A percentile compares a stretch with the other conserved stretches of the same genome.
These are phyloP conservation scores for Suillus variegatus DNA, from an alignment of 768 basidiomycete genomes.

Conservation along the genomic window DNA sequence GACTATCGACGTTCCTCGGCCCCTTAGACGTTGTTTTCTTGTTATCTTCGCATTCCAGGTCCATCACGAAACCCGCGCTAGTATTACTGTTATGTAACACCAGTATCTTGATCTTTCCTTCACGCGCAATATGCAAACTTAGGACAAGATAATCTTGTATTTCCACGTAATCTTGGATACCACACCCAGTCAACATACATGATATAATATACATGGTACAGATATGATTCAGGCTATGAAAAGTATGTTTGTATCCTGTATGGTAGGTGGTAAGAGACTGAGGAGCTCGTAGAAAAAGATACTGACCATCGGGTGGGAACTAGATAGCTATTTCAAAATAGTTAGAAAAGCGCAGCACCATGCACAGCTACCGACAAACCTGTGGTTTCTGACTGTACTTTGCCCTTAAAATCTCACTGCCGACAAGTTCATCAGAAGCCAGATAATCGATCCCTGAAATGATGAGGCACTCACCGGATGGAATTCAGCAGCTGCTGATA, in stretches of 20 bases:
- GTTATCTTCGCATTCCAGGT: not conserved
- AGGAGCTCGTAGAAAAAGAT: not conserved
- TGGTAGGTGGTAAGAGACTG: not conserved
- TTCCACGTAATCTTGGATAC: not conserved
- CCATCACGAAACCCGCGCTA: not conserved
- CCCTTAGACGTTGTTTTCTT: not conserved
- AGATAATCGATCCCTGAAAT: not conserved
- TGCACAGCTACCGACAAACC: conserved; percentile 17
- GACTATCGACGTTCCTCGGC: not conserved
- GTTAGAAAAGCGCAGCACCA: conserved; percentile 12
- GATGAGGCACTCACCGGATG: conserved; percentile 38
- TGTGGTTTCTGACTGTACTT: conserved; percentile 64
- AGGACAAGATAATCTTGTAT: not conserved
- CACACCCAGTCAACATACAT: not conserved
- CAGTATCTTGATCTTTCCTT: too few relatives aligned
- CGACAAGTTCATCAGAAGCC: not conserved
- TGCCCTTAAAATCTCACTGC: conserved; percentile 40
- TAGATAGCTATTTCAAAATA: conserved; percentile 35
- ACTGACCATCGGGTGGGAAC: conserved; percentile 45
- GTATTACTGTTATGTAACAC: not conserved
- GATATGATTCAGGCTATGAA: conserved; percentile 27
- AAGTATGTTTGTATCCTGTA: conserved; percentile 31
- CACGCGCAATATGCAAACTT: not conserved
- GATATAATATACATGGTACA: too few relatives aligned
- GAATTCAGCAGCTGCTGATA: conserved; percentile 50